A percentile compares a stretch with the other conserved stretches of the same genome.
phyloP scores from a whole-genome alignment of 352 stramenopile genomes.

The Phytophthora sp. region DNA sequence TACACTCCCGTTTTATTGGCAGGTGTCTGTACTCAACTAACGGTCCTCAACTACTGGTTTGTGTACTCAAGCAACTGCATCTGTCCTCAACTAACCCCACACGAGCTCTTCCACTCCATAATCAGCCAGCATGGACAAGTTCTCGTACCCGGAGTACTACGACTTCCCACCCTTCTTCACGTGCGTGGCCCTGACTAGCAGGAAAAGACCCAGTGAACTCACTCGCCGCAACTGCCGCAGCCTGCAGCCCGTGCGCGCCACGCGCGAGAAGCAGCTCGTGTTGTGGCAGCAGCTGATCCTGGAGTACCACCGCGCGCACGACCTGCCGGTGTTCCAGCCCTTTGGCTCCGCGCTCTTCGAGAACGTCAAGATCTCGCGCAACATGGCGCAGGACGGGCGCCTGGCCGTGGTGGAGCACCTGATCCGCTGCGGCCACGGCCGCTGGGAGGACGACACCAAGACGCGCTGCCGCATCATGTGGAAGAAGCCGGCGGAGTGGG shows the following conservation, averaged over 20 bases:
- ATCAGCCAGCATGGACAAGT: constrained; percentile 59
- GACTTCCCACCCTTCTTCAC: constrained; percentile 90
- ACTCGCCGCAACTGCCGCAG: too few species aligned
- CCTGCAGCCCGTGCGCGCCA: constrained; percentile 81
- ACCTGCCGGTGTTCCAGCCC: constrained; percentile 74
- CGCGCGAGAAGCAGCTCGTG: constrained; percentile 87
- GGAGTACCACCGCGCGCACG: constrained; percentile 81
- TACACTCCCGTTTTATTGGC: not conserved
- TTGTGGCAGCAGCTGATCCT: constrained; percentile 88
- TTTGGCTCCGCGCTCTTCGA: constrained; percentile 75
- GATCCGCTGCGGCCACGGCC: constrained; percentile 74
- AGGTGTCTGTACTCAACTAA: too few species aligned
- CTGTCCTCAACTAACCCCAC: too few species aligned
- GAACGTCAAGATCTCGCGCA: constrained; percentile 86
- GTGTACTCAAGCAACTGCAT: too few species aligned
- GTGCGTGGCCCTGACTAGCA: too few species aligned
- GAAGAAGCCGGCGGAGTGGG: constrained; percentile 85
- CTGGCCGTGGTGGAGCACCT: constrained; percentile 77
- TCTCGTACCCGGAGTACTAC: constrained; percentile 88
- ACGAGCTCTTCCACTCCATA: not conserved
- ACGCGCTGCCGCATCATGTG: constrained; percentile 87
- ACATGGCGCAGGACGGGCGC: constrained; percentile 73
- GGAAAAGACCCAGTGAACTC: too few species aligned
- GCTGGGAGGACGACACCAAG: constrained; percentile 82
- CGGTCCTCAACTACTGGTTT: too few species aligned